Conservation (phyloP, 75 land plant species). For the Picea sitchensis region DNA sequence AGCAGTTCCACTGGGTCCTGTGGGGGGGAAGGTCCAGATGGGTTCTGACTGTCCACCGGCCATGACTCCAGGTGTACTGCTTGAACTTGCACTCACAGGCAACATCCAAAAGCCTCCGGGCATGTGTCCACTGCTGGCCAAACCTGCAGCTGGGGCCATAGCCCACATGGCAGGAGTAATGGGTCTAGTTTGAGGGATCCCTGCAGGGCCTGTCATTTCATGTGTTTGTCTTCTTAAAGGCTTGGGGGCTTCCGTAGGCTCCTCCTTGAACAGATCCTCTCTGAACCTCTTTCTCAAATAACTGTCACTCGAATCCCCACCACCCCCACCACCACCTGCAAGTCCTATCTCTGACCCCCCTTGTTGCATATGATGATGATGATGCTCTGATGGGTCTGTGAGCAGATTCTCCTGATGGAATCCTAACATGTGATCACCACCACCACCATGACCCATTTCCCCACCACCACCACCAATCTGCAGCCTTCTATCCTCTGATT, state of each 20-base stretch:
- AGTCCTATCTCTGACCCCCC: conserved; percentile 27
- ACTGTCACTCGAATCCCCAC: conserved; percentile 20
- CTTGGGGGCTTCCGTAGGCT: conserved; percentile 30
- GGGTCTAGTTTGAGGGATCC: conserved; percentile 2
- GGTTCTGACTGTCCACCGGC: conserved; percentile 34
- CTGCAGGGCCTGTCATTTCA: conserved; percentile 14
- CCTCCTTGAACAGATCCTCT: conserved; percentile 76
- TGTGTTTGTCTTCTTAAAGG: conserved; percentile 22
- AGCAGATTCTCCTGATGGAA: conserved; percentile 50
- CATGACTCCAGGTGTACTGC: conserved; percentile 37
- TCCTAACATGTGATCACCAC: conserved; percentile 42
- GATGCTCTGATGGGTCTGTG: conserved; percentile 30
- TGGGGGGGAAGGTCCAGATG: conserved; percentile 68
- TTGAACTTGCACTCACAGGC: conserved; percentile 52
- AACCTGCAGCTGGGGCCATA: conserved; percentile 27
- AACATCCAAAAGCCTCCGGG: conserved; percentile 83
- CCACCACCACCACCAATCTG: conserved; percentile 18
- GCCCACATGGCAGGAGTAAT: conserved; percentile 50
- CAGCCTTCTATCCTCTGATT: conserved; percentile 13
- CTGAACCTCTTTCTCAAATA: conserved; percentile 56
- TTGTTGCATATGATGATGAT: conserved; percentile 1
- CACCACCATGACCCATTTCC: conserved; percentile 15
- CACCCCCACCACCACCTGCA: conserved; percentile 22
- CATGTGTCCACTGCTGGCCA: conserved; percentile 33
- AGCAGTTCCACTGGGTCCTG: conserved; percentile 23